Evolutionary conservation across 768 basidiomycete genomes (phyloP), one percentile per base, ranked within the genome.

Genomic region (Kwoniella heveanensis): DNA sequence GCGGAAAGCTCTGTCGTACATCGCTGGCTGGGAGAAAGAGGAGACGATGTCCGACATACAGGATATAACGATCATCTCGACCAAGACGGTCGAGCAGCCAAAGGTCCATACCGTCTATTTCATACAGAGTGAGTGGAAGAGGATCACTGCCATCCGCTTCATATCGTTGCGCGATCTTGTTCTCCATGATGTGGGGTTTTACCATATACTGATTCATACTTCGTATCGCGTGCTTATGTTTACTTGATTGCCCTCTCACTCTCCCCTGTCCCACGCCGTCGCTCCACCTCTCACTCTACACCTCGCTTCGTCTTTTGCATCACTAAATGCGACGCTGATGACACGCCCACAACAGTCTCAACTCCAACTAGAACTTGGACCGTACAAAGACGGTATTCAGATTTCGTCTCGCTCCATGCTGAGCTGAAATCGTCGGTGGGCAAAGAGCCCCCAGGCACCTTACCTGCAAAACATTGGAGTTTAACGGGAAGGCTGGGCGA

Each of bases 361-460:
- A 92, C 92, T 6, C 87, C 91, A 59, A 90, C 92, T 27, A 88
- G 90, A 65, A 88, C 91, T 77, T 97, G 94, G 93, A 86, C 89
- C 61, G 90, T 96, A 84, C 90, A 90, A 87, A 84, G 89, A 62
- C 89, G 95, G 54, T 98, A 97, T 82, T 93, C 91, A 47, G 92
- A 96, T 81, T 98, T 98, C 81, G 87, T 85, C 75, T 88, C 91
- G 71, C 86, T 98, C 7, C 86, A 94, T 79, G 85, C 85, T 8
- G 89, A 93, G 72, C 86, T 96, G 71, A 84, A 85, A 26, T 88
- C 89, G 76, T 85, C 88, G n/a, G 85, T 86, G n/a, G 88, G 88
- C 17, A 85, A 86, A n/a, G 81, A 88, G 21, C 92, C 93, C 12
- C 93, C 94, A 13, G 84, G 80, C 19, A 65, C 83, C n/a, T 85